Base-by-base conservation (phyloP, 441 rosid genomes). In the Bocquillonia castaneifolia region DNA sequence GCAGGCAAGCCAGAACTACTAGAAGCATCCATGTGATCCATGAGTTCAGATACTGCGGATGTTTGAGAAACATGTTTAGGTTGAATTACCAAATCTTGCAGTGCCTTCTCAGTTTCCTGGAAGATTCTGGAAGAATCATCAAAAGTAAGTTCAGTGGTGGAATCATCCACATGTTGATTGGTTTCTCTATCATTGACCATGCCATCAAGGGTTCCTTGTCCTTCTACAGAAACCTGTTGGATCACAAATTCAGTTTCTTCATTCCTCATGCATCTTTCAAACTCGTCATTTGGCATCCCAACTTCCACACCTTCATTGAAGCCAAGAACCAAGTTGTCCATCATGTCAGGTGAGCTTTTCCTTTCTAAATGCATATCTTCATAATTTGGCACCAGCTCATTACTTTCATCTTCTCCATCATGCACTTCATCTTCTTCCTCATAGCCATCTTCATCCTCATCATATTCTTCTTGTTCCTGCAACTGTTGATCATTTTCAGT, bases 391-490 rank as follows among this genome's bases (percentile, higher is more conserved):
- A 72, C 64, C 63, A 86, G 70, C 63, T 80, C 77, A 69, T 77
- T 76, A 78, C 86, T 88, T 67, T 78, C 85, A 59, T 81, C 94
- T 76, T 84, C 93, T 77, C 81, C 90, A 72, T 86, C 94, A 29
- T 85, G 91, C 67, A 78, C 78, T 74, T 87, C 97, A 71, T 90
- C 94, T 71, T 87, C 94, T 74, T 87, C 97, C 70, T 78, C 85
- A 71, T 85, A 92, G 48, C 86, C 97, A 71, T 89, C 93, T 75
- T 84, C 98, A 81, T 87, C 96, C 80, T 90, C 98, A 57, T 92
- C 94, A 70, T 92, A 94, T 81, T 87, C 98, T 82, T 88, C 98
- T 81, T 87, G 99, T 80, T 90, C 96, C 80, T 82, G 97, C 77
- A 88, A 62, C 47, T 70, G 81, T 57, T 83, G 89, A 66, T 82